Evolutionary conservation across 306 rosid species (phyloP), one percentile per base, ranked within the genome.

Genomic region (Trifolium repens): DNA sequence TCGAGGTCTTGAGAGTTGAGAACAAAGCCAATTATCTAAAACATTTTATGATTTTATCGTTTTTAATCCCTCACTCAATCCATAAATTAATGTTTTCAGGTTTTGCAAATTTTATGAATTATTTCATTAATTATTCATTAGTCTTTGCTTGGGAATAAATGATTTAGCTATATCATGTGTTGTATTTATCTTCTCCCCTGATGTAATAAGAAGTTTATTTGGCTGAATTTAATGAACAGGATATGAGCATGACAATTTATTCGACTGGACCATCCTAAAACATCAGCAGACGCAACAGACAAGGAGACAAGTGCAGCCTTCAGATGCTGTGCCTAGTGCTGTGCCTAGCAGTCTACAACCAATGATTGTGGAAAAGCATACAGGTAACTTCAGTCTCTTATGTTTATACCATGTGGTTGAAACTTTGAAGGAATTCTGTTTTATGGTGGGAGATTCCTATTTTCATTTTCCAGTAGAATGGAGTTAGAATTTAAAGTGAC

Each of bases 211-310:
- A 26, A 72, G 19, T 69, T 79, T 67, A 27, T 74, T 80, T 80
- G 65, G 80, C 85, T 72, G 60, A 47, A 49, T 54, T 53, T 61
- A 34, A 71, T 83, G 82, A 34, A 67, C 96, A 91, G 97, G 93
- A 81, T 89, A 77, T 74, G 87, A 86, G 17, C 75, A 67, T 60
- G 97, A 91, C 73, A 58, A 69, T 75, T 78, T 88, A 72, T 91
- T 76, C 71, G 97, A 91, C 90, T 91, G 97, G 97, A 89, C 97
- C 80, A 77, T 91, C 81, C 82, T 88, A 69, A 91, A 90, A 81
- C 75, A 85, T 59, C 91, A 87, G 78, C 96, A 89, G 76, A 26
- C 69, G 0, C 85, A 82, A 67, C 85, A 63, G 82, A 67, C 80
- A 57, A 74, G 72, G 83, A 80, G 35, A 65, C 86, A 66, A 76